phyloP scores from a whole-genome alignment of 306 rosid species.

The Gynostemma pentaphyllum region DNA sequence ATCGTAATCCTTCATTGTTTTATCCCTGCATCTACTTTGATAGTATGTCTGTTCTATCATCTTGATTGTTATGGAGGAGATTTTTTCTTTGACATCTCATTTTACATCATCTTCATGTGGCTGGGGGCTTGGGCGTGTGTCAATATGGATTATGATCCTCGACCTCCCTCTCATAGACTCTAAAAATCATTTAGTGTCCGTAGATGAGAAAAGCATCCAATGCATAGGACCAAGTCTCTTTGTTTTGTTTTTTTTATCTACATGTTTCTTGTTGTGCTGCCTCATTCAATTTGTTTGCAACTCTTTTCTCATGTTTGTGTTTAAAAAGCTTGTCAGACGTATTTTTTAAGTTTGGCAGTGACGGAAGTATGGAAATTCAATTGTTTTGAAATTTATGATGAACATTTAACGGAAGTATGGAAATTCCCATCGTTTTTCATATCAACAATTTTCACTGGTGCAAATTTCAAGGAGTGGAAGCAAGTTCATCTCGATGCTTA shows the following conservation, averaged over 20 bases:
- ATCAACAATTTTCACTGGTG: background rate
- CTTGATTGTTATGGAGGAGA: background rate
- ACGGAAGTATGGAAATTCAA: too few relatives aligned
- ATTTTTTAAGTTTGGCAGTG: background rate
- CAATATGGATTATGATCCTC: background rate
- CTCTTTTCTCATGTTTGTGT: background rate
- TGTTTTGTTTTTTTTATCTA: background rate
- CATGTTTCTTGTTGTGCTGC: background rate
- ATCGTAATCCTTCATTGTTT: background rate
- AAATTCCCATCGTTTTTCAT: background rate
- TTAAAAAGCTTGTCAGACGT: background rate
- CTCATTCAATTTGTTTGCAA: background rate
- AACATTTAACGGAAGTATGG: background rate
- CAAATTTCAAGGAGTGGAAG: conserved; percentile 57
- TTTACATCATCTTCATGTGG: background rate
- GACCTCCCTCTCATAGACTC: background rate
- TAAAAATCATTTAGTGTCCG: background rate
- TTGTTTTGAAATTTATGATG: too few relatives aligned
- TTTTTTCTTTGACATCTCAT: background rate
- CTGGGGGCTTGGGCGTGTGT: background rate
- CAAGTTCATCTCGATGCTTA: conserved; percentile 50
- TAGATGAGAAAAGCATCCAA: background rate
- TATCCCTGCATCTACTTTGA: background rate
- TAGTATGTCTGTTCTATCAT: background rate
- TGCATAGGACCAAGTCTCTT: background rate